Percentiles rank a stretch among this genome's conserved stretches.
Evolutionary conservation across 805 yeast species (phyloP).

Genomic region (Ascoidea tarda): DNA sequence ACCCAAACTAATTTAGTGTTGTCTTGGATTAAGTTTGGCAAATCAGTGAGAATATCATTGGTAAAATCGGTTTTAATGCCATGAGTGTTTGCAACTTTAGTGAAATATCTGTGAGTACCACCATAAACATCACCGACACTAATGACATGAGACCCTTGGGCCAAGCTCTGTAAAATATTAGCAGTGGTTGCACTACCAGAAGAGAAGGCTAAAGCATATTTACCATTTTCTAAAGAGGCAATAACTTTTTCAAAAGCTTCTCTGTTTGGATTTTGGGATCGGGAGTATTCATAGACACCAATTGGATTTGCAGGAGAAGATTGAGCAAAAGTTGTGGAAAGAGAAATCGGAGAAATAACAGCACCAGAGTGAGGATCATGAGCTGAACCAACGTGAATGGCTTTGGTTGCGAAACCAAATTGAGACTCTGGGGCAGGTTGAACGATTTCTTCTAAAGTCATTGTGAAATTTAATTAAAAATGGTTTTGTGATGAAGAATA

Average conservation of each 20-base stretch:
- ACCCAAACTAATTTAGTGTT: constrained; percentile 75
- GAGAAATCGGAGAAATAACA: constrained; percentile 71
- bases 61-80: constrained; percentile 62
- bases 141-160: constrained; percentile 58
- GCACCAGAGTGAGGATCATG: constrained; percentile 71
- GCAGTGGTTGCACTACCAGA: constrained; percentile 87
- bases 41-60: constrained; percentile 44
- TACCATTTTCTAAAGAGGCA: constrained; percentile 67
- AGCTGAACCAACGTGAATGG: constrained; percentile 72
- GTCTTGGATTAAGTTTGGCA: constrained; percentile 37
- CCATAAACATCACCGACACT: constrained; percentile 84
- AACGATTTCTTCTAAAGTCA: background rate
- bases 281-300: constrained; percentile 70
- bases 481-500: too few species aligned
- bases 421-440: background rate
- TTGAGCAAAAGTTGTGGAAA: constrained; percentile 80
- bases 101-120: constrained; percentile 83
- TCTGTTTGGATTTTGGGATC: constrained; percentile 82
- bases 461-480: background rate
- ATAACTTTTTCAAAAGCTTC: constrained; percentile 65
- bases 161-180: constrained; percentile 56
- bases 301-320: constrained; percentile 62
- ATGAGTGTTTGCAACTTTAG: constrained; percentile 71
- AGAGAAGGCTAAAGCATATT: constrained; percentile 61
- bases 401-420: constrained; percentile 56